Base-by-base conservation (phyloP, 345 rosid species). In the Carallia brachiata region DNA sequence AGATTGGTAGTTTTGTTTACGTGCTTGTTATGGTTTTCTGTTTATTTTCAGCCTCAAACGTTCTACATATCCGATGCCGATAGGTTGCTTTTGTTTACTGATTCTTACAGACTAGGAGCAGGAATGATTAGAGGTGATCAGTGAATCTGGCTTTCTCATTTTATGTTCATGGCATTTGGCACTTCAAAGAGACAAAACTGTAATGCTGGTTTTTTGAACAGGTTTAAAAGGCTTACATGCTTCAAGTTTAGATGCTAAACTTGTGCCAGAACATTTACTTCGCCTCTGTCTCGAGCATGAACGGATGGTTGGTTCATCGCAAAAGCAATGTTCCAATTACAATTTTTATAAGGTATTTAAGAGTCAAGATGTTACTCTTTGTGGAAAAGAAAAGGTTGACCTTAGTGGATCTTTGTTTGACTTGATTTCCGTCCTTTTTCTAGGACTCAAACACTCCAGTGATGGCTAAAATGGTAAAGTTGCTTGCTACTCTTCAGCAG, bases 331-430 rank as follows among this genome's bases (percentile, higher is more conserved):
- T 70, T 30, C 66, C 56, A 80, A 70, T 81, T 87, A 86, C 81
- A 95, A 92, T 70, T 95, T 90, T 82, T 95, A 95, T 70, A 95
- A 95, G 99, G 98, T 94, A 77, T 76, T 67, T 37, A 47, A 70
- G 23, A 23, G 23, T 23, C 23, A 23, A 23, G 32, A 6, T 75
- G 5, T 27, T 5, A 3, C 63, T 52, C 63, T 6, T 16, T 8
- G 3, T 19, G 48, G 27, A n/a, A 15, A 32, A 44, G 1, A 37
- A 19, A 56, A 3, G 9, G 3, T 27, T 63, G n/a, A 72, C 61
- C 31, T 58, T 63, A 3, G 28, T 75, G 37, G 37, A 40, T 40
- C 31, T 71, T 62, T 53, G 27, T 47, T 75, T 34, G 16, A 30
- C 40, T 47, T 36, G 56, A 37, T 71, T 71, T 77, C 68, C 56